Conservation (phyloP, 768 basidiomycete species). For the Dendrothele bispora region DNA sequence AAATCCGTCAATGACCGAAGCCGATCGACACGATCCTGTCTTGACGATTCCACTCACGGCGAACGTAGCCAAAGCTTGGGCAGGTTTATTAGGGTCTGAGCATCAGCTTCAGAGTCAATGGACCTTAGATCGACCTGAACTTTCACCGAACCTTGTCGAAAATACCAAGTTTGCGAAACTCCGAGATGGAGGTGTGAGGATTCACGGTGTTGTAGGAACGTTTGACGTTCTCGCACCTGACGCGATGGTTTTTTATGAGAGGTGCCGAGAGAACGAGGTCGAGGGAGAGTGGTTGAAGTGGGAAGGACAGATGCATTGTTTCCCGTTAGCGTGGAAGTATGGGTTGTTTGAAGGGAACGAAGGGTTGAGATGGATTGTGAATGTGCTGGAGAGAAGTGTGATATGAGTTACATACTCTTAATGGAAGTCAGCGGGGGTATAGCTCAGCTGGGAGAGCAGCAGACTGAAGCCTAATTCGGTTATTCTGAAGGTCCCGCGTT, state of each 20-base stretch:
- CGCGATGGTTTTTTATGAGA: background rate
- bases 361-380: background rate
- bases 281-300: background rate
- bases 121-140: background rate
- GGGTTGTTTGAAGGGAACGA: background rate
- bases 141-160: background rate
- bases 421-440: slow-evolving; percentile 8
- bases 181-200: background rate
- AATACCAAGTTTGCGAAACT: no score
- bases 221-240: background rate
- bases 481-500: slow-evolving; percentile 24
- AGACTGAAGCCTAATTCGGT: slow-evolving; percentile 13
- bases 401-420: no score
- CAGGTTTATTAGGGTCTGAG: no score
- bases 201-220: background rate
- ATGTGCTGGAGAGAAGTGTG: background rate
- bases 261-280: background rate
- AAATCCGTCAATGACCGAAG: background rate
- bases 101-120: no score
- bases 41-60: background rate
- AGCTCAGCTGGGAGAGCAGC: slow-evolving; percentile 21
- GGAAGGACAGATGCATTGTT: background rate
- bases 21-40: background rate
- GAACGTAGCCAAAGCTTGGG: background rate
- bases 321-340: background rate